These are phyloP conservation scores for Shiraia bambusicola DNA, from an alignment of 2,329 filamentous ascomycete genomes.

Conservation along the genomic window DNA sequence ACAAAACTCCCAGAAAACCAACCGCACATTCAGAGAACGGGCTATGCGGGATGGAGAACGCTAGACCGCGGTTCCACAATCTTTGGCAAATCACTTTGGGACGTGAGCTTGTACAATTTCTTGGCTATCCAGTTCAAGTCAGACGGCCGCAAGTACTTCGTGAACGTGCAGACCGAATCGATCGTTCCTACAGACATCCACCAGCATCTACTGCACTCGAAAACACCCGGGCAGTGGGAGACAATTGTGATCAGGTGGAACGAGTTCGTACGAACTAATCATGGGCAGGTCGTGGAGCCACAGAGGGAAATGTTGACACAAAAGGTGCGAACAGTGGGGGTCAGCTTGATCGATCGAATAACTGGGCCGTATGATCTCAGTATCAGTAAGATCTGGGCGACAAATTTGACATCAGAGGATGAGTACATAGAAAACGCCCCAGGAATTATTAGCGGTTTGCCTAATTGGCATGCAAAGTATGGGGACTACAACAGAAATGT, in stretches of 20 bases:
- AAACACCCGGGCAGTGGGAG: constrained; percentile 85
- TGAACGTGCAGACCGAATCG: constrained; percentile 93
- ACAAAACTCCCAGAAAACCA: constrained; percentile 75
- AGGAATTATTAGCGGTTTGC: constrained; percentile 29
- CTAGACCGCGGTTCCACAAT: constrained; percentile 72
- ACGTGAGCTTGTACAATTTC: constrained; percentile 86
- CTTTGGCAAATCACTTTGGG: constrained; percentile 85
- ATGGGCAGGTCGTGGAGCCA: constrained; percentile 88
- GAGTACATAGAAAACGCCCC: constrained; percentile 32
- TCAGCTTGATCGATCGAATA: constrained; percentile 85
- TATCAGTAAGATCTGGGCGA: constrained; percentile 87
- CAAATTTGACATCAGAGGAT: constrained; percentile 60
- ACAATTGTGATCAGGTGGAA: constrained; percentile 88
- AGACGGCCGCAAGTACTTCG: constrained; percentile 87
- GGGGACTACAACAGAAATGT: constrained; percentile 21
- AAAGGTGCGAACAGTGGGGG: constrained; percentile 80
- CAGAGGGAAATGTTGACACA: constrained; percentile 86
- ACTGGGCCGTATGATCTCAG: constrained; percentile 86
- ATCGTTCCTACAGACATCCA: constrained; percentile 94
- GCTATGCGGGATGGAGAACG: constrained; percentile 90
- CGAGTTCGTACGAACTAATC: constrained; percentile 93
- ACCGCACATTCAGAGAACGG: constrained; percentile 74
- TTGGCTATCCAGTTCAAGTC: constrained; percentile 86
- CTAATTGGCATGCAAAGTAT: constrained; percentile 20
- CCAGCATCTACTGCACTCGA: constrained; percentile 84